Percentiles rank a stretch among this genome's conserved stretches.
These are phyloP conservation scores for Neckera pumila DNA, from an alignment of 225 moss, liverwort and hornwort species.

Conservation along the genomic window DNA sequence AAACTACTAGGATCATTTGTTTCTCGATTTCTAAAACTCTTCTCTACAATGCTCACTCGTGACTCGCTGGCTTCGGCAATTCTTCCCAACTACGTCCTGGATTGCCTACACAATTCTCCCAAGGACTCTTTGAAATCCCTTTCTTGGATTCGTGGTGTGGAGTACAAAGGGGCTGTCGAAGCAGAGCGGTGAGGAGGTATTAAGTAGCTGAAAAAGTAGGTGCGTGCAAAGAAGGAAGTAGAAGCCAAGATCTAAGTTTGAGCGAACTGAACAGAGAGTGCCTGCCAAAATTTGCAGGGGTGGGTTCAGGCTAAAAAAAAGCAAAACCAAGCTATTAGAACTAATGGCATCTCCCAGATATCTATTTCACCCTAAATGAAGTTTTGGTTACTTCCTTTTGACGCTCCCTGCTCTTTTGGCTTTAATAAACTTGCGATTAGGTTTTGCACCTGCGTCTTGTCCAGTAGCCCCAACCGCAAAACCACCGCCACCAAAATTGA, in stretches of 20 bases:
- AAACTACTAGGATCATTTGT: conserved; percentile 17
- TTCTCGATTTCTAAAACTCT: conserved; percentile 33
- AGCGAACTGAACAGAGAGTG: not conserved
- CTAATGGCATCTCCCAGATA: not conserved
- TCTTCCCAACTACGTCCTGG: conserved; percentile 4
- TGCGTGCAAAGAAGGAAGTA: not conserved
- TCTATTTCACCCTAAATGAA: not conserved
- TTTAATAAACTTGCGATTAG: conserved; percentile 37
- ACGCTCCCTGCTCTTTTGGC: conserved; percentile 47
- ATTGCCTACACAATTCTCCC: conserved; percentile 8
- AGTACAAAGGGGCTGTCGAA: not conserved
- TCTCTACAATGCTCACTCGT: conserved; percentile 43
- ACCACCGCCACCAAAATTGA: conserved; percentile 43
- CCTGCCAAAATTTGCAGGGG: not conserved
- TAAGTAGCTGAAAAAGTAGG: conserved; percentile 8
- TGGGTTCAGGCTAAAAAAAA: not conserved
- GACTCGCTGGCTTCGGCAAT: conserved; percentile 12
- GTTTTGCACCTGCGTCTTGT: conserved; percentile 34
- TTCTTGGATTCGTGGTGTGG: not conserved
- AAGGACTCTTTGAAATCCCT: not conserved
- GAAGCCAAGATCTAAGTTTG: not conserved
- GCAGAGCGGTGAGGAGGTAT: not conserved
- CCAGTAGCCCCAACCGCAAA: conserved; percentile 47
- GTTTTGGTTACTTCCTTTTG: conserved; percentile 31
- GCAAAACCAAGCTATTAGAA: not conserved